Base-by-base conservation (phyloP, 2,329 filamentous ascomycete species). In the Diaporthe ampelina region DNA sequence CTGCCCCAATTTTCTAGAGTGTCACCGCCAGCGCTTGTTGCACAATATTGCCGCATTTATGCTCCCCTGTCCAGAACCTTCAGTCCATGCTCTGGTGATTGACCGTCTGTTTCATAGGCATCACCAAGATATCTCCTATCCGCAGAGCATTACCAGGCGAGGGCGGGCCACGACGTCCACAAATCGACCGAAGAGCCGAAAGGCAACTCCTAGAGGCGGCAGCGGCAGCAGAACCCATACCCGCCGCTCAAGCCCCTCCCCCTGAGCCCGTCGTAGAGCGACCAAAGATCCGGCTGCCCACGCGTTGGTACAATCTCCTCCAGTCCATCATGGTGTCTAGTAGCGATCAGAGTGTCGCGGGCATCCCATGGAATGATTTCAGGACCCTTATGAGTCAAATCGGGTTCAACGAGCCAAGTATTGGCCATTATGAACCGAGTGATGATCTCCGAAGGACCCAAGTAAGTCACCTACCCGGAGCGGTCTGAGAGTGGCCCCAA, bases 261-360 rank as follows among this genome's bases (percentile, higher is more conserved):
- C 45, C 35, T 13, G 35, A 3, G 1, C 35, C 45, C 13, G 45
- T 6, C 1, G 10, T 11, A 19, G 45, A 17, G 17, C 9, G 7
- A 11, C 45, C 45, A 52, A 10, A 24, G 29, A 67, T 67, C 17
- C 13, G 3, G 32, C 21, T 67, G 45, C 7, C 4, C 21, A 8
- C 2, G 6, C 4, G 2, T 1, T 50, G 6, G 21, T 67, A 52
- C 21, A 21, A 52, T 2, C 5, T 24, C 3, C 15, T 35, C 6
- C 15, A 17, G 15, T 2, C 5, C 11, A n/a, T 67, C 4, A 37
- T 67, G 63, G n/a, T n/a, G 8, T 26, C 45, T 11, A 17, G 9
- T 2, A 7, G 13, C 9, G 13, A 11, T 7, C 4, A 0, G 4
- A 37, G n/a, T 13, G 8, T 13, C 3, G 29, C 21, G 4, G 5